phyloP scores from a whole-genome alignment of 1,139 yeast genomes.

The Lodderomyces elongisporus region DNA sequence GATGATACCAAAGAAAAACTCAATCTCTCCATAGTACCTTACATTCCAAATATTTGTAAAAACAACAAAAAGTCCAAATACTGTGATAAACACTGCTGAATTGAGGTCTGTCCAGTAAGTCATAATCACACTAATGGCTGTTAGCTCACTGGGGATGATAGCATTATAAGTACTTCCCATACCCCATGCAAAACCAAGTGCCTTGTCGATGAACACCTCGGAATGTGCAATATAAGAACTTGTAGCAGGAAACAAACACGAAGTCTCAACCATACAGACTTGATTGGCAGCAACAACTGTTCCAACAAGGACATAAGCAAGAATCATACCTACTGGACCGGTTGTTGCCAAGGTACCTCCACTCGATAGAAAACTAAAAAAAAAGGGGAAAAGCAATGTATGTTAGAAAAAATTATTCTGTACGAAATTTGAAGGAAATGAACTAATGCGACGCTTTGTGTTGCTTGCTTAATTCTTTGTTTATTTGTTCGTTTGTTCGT shows the following conservation, averaged over 20 bases:
- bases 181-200: constrained; percentile 47
- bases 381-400: too few species aligned
- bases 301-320: constrained; percentile 47
- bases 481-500: too few species aligned
- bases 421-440: too few species aligned
- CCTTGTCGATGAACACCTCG: constrained; percentile 31
- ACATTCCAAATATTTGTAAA: constrained; percentile 42
- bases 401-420: too few species aligned
- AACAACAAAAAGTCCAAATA: constrained; percentile 38
- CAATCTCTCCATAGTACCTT: constrained; percentile 57
- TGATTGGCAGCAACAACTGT: constrained; percentile 50
- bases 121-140: constrained; percentile 49
- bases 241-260: constrained; percentile 48
- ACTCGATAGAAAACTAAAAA: neutral
- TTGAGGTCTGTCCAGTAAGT: constrained; percentile 54
- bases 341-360: neutral
- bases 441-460: too few species aligned
- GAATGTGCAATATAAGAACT: constrained; percentile 34
- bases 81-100: constrained; percentile 53
- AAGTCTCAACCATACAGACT: too few species aligned
- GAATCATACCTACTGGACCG: constrained; percentile 50
- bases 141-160: constrained; percentile 46
- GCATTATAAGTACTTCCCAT: constrained; percentile 46
- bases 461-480: too few species aligned
- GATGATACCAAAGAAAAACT: constrained; percentile 61